Base-by-base conservation (phyloP, 2,329 filamentous ascomycete genomes). In the Diaporthe vaccinii region DNA sequence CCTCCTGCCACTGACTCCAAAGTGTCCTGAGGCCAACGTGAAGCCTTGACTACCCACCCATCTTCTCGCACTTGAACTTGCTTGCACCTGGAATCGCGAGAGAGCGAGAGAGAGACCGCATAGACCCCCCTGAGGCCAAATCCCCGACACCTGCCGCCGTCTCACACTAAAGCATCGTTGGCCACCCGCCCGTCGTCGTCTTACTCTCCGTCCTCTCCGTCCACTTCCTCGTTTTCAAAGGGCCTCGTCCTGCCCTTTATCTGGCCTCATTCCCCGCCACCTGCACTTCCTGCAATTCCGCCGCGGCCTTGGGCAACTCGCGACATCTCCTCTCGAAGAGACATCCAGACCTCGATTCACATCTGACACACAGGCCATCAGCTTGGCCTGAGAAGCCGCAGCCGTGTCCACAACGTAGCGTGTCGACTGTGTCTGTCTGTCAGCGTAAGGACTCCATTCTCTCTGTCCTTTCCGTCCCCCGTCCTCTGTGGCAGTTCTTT, bases 361-460 rank as follows among this genome's bases (percentile, higher is more conserved):
- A 74, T 65, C 55, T 69, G 62, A 71, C 44, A 49, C 53, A 46
- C 39, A 74, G 75, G 72, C 75, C 72, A 53, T 71, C 51, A 69
- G 49, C 49, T 41, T 61, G 75, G 72, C 75, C 75, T 72, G 67
- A 53, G 55, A 59, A 46, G 25, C 53, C 46, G 22, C 59, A 55
- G n/a, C 49, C 4, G 58, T 73, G 34, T 65, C 58, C 46, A 46
- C 20, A n/a, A 25, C 15, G 15, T 58, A 57, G 68, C 28, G 58
- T 49, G 61, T 39, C 62, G 57, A 31, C 15, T 55, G 53, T 49
- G 58, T 61, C 44, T 59, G 57, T 59, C 51, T 28, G 51, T 28
- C 65, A 53, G 49, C 59, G 75, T 76, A 75, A 76, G 75, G 74
- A 67, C 49, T 55, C 67, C 44, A 46, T 36, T 72, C 31, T 61